Percentiles rank a stretch among this genome's conserved stretches.
Conservation (phyloP, 2,329 filamentous ascomycete genomes). For the Fonsecaea nubica region DNA sequence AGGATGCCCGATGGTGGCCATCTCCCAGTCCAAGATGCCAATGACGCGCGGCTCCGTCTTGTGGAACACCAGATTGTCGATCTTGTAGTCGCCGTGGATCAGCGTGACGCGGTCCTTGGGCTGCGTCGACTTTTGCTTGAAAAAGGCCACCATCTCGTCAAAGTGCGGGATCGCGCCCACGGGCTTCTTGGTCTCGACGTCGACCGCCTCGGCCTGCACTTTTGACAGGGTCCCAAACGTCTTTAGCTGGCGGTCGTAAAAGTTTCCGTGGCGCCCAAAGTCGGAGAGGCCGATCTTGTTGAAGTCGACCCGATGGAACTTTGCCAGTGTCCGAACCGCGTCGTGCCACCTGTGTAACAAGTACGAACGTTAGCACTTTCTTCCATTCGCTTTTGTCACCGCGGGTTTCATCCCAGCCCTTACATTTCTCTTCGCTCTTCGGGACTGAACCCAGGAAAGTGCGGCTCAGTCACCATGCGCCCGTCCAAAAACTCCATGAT, state of each 20-base stretch:
- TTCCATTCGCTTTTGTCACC: too few relatives aligned
- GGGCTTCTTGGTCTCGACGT: slow-evolving; percentile 75
- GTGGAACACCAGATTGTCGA: slow-evolving; percentile 88
- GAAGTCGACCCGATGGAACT: slow-evolving; percentile 78
- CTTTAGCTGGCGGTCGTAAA: slow-evolving; percentile 83
- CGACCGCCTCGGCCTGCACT: slow-evolving; percentile 75
- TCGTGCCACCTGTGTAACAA: slow-evolving; percentile 71
- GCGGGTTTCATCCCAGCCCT: too few relatives aligned
- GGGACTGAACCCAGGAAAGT: slow-evolving; percentile 74
- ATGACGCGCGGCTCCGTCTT: slow-evolving; percentile 86
- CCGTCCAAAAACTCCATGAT: slow-evolving; percentile 96
- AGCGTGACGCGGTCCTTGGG: slow-evolving; percentile 79
- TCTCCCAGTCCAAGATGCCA: slow-evolving; percentile 96
- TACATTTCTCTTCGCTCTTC: slow-evolving; percentile 75
- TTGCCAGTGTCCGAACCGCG: slow-evolving; percentile 81
- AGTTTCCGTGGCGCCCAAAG: slow-evolving; percentile 77
- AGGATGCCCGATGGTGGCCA: slow-evolving; percentile 97
- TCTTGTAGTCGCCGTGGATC: slow-evolving; percentile 97
- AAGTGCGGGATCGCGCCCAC: slow-evolving; percentile 87
- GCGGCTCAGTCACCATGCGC: slow-evolving; percentile 87
- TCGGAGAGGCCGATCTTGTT: slow-evolving; percentile 69
- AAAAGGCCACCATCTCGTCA: slow-evolving; percentile 78
- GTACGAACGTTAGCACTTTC: slow-evolving; percentile 5
- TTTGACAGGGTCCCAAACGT: slow-evolving; percentile 81
- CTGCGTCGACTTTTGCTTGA: slow-evolving; percentile 70